These are phyloP conservation scores for Halophytophthora batemanensis DNA, from an alignment of 352 stramenopile species.

Conservation along the genomic window DNA sequence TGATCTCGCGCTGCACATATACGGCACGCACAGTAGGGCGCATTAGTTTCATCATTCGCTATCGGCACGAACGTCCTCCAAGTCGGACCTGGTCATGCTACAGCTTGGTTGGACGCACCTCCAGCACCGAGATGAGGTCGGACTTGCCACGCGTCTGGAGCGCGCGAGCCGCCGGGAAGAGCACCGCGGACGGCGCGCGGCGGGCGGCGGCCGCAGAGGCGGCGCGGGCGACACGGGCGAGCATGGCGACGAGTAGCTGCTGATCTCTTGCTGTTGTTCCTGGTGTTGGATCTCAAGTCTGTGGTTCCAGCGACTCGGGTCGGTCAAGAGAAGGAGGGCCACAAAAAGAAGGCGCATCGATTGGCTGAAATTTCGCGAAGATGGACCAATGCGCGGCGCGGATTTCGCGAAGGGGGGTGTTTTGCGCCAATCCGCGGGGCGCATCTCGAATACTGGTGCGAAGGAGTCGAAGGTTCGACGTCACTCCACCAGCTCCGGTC, in stretches of 20 bases:
- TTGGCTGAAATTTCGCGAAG: slow-evolving; percentile 5
- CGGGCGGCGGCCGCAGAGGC: slow-evolving; percentile 24
- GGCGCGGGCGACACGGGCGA: slow-evolving; percentile 40
- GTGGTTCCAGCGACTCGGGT: not conserved
- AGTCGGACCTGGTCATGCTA: no score
- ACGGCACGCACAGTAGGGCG: not conserved
- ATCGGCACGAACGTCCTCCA: slow-evolving; percentile 9
- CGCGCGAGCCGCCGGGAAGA: slow-evolving; percentile 19
- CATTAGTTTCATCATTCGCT: slow-evolving; percentile 9
- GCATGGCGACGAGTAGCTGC: slow-evolving; percentile 21
- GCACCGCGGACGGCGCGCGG: slow-evolving; percentile 23
- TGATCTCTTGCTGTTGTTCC: no score
- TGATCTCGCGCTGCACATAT: slow-evolving; percentile 55
- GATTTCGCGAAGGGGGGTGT: no score
- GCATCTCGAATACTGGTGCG: no score
- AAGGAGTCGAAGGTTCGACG: no score
- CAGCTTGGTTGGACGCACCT: no score
- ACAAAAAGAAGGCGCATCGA: slow-evolving; percentile 18
- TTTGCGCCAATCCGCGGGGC: slow-evolving; percentile 12
- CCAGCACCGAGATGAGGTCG: slow-evolving; percentile 37
- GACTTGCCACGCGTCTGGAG: slow-evolving; percentile 60
- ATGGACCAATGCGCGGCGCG: not conserved
- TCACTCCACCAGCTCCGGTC: no score
- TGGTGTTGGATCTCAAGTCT: no score
- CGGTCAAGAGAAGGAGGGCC: slow-evolving; percentile 3